Percentiles rank a stretch among this genome's conserved stretches.
These are phyloP conservation scores for Metarhizium sp. DNA, from an alignment of 2,329 filamentous ascomycete species.

Conservation along the genomic window DNA sequence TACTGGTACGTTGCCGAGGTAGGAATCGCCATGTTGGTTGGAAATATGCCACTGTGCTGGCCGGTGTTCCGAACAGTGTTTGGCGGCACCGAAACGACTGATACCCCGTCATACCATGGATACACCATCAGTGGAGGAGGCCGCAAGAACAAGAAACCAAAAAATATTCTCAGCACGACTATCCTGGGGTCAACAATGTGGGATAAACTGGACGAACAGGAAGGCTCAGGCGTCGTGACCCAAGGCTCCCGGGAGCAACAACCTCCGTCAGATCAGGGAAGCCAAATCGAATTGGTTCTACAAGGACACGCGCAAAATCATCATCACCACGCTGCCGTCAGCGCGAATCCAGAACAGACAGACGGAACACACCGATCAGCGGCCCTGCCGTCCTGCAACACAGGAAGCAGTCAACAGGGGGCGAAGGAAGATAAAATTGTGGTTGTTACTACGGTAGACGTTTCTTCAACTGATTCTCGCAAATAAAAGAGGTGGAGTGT, in stretches of 20 bases:
- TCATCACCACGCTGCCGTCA: slow-evolving; percentile 9
- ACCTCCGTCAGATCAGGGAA: slow-evolving; percentile 12
- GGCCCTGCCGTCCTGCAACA: not conserved
- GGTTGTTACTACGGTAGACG: slow-evolving; percentile 19
- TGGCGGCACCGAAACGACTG: slow-evolving; percentile 13
- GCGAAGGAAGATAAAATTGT: slow-evolving; percentile 13
- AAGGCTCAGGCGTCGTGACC: slow-evolving; percentile 1
- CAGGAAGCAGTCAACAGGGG: not conserved
- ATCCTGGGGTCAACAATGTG: slow-evolving; percentile 15
- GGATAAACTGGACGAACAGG: slow-evolving; percentile 21
- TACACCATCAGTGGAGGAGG: slow-evolving; percentile 9
- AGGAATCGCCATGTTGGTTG: slow-evolving; percentile 48
- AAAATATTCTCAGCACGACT: slow-evolving; percentile 7
- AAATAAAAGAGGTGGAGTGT: not conserved
- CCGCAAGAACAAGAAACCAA: slow-evolving; percentile 8
- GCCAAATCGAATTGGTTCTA: slow-evolving; percentile 20
- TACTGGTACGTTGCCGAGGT: slow-evolving; percentile 53
- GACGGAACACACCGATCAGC: slow-evolving; percentile 6
- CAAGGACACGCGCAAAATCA: slow-evolving; percentile 6
- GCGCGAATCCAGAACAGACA: slow-evolving; percentile 4
- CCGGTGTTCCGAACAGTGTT: slow-evolving; percentile 39
- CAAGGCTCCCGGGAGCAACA: not conserved
- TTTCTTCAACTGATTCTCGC: slow-evolving; percentile 10
- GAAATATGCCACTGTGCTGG: slow-evolving; percentile 53
- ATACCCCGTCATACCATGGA: slow-evolving; percentile 15